Conservation (phyloP, 2,329 filamentous ascomycete genomes). For the Knufia petricola region DNA sequence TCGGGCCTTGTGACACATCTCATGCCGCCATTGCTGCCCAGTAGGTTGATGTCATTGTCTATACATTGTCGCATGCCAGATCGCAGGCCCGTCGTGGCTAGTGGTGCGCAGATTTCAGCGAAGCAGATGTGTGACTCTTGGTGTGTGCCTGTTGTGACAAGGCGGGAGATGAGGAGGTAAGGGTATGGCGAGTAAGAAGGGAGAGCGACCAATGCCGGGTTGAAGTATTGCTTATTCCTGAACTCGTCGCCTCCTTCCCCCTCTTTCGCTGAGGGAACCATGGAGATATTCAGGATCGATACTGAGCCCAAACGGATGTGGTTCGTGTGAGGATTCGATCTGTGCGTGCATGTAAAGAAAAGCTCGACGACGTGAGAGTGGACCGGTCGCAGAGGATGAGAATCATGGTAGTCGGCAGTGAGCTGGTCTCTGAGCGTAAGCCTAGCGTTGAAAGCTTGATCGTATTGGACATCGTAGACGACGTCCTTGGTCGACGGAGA, state of each 20-base stretch:
- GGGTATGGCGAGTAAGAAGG: constrained; percentile 30
- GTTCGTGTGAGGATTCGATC: constrained; percentile 26
- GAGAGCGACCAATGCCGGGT: constrained; percentile 32
- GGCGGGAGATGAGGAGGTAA: constrained; percentile 31
- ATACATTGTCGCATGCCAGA: constrained; percentile 21
- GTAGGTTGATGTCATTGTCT: constrained; percentile 25
- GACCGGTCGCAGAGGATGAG: constrained; percentile 4
- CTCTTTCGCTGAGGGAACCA: constrained; percentile 21
- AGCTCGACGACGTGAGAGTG: constrained; percentile 18
- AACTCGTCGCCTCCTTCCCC: constrained; percentile 8
- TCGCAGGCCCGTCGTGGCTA: constrained; percentile 6
- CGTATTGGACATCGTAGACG: not conserved
- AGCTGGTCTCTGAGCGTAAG: not conserved
- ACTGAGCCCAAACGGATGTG: constrained; percentile 27
- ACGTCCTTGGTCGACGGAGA: not conserved
- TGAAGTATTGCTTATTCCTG: constrained; percentile 26
- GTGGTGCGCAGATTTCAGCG: constrained; percentile 29
- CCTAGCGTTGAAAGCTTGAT: not conserved
- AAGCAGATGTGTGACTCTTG: constrained; percentile 33
- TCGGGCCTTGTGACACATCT: constrained; percentile 26
- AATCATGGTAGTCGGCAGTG: not conserved
- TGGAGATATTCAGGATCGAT: constrained; percentile 29
- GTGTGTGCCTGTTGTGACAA: constrained; percentile 28
- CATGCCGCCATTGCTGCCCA: constrained; percentile 28
- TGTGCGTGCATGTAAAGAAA: constrained; percentile 16